These are phyloP conservation scores for Begonia peltatifolia DNA, from an alignment of 306 rosid genomes.

Conservation along the genomic window DNA sequence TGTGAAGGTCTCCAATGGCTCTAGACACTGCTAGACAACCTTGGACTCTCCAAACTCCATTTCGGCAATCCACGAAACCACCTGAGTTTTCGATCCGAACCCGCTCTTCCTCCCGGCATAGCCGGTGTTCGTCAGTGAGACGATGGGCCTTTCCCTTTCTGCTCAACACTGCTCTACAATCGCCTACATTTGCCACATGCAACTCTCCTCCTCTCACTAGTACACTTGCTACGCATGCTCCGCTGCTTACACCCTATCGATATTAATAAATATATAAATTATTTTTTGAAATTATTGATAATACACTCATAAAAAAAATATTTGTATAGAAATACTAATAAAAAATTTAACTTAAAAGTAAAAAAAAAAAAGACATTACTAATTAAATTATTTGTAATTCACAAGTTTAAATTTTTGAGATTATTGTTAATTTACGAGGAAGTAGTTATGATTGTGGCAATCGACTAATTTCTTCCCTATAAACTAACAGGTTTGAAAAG, in stretches of 20 bases:
- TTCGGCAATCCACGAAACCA: slow-evolving; percentile 22
- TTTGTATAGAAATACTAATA: no score
- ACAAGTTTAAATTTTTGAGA: no score
- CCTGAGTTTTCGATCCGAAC: slow-evolving; percentile 23
- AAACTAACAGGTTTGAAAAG: no score
- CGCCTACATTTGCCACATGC: slow-evolving; percentile 26
- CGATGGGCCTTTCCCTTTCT: slow-evolving; percentile 18
- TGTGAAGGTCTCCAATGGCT: slow-evolving; percentile 26
- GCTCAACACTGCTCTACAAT: slow-evolving; percentile 27
- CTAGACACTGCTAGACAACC: slow-evolving; percentile 29
- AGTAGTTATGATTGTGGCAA: no score
- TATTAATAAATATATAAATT: no score
- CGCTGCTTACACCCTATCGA: slow-evolving; percentile 21
- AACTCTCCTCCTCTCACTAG: slow-evolving; percentile 20
- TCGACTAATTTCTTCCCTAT: no score
- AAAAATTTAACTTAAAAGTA: no score
- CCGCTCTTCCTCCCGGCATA: slow-evolving; percentile 25
- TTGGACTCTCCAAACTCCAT: slow-evolving; percentile 33
- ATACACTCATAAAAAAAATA: no score
- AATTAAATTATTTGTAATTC: no score
- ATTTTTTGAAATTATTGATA: no score
- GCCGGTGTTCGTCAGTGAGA: slow-evolving; percentile 22
- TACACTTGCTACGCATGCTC: slow-evolving; percentile 32
- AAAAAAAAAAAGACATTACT: no score
- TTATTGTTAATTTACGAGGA: no score